Base-by-base conservation (phyloP, 176 grass and related monocot genomes). In the Oryza australiensis region DNA sequence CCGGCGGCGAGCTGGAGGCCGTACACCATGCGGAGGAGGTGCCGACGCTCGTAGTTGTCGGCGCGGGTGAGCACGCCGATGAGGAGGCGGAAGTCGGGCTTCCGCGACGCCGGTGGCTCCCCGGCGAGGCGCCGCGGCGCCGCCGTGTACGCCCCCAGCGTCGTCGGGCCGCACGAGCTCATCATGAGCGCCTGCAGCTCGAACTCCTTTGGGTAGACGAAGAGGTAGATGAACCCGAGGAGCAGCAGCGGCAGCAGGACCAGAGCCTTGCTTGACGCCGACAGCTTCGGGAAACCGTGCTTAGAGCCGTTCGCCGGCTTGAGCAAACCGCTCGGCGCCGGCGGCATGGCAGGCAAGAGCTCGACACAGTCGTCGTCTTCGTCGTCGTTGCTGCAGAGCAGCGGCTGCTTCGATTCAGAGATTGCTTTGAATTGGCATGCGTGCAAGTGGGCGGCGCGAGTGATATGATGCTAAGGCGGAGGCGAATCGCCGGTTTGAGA, bases 1-100 rank as follows among this genome's bases (percentile, higher is more conserved):
- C 43, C 59, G 35, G 81, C 1, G 13, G 82, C 66, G 5, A 83
- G 68, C 80, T 87, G 88, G 3, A 87, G 84, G 4, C 70, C 80
- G 85, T 91, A 94, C 38, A 91, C 89, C 86, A 91, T 86, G 76
- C 92, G 92, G 5, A 91, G 84, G 27, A 94, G 82, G 72, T 91
- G 86, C 2, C 89, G 89, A 1, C 92, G 86, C 64, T 94, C 76
- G 71, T 86, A 89, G 14, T 79, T 75, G 71, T 94, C 89, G 3
- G 89, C 84, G 4, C 87, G 62, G 29, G 86, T 94, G 57, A 94
- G 84, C 9, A 94, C 46, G 81, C 92, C 84, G 76, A 94, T 70
- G 15, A 94, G 87, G 5, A 94, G 87, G 9, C 87, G 87, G 77
- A 94, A 91, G 70, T 89, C 86, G 2, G 86, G 86, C 48, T 76